phyloP scores from a whole-genome alignment of 108 stramenopile species.

The Mediolabrus comicus region DNA sequence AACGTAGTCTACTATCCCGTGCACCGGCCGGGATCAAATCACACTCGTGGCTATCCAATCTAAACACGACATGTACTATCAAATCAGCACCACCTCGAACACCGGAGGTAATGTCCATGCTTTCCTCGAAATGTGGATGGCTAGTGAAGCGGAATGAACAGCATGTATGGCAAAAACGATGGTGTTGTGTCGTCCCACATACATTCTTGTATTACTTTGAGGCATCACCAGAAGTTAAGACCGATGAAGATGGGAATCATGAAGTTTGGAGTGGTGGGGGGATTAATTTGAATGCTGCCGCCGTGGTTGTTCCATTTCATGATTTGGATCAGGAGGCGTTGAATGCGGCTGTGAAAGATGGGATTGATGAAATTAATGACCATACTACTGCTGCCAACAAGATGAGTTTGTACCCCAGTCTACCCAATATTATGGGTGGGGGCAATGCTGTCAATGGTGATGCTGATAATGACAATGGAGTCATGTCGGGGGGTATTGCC shows the following conservation, averaged over 20 bases:
- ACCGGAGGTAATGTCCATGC: slow-evolving; percentile 77
- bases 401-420: slow-evolving; percentile 33
- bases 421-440: slow-evolving; percentile 25
- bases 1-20: slow-evolving; percentile 74
- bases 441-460: slow-evolving; percentile 4
- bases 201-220: slow-evolving; percentile 97
- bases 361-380: slow-evolving; percentile 47
- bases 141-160: slow-evolving; percentile 93
- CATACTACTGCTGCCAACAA: background rate
- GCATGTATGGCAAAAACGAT: slow-evolving; percentile 91
- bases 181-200: slow-evolving; percentile 95
- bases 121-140: slow-evolving; percentile 82
- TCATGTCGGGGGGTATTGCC: background rate
- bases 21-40: slow-evolving; percentile 59
- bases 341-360: slow-evolving; percentile 69
- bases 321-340: slow-evolving; percentile 71
- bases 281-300: slow-evolving; percentile 27
- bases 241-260: slow-evolving; percentile 39
- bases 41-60: slow-evolving; percentile 77
- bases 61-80: slow-evolving; percentile 88
- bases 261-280: slow-evolving; percentile 47
- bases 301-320: slow-evolving; percentile 24
- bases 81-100: slow-evolving; percentile 87
- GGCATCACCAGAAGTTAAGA: slow-evolving; percentile 52
- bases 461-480: background rate